Evolutionary conservation across 805 yeast species (phyloP).

Genomic region (Komagataella populi): DNA sequence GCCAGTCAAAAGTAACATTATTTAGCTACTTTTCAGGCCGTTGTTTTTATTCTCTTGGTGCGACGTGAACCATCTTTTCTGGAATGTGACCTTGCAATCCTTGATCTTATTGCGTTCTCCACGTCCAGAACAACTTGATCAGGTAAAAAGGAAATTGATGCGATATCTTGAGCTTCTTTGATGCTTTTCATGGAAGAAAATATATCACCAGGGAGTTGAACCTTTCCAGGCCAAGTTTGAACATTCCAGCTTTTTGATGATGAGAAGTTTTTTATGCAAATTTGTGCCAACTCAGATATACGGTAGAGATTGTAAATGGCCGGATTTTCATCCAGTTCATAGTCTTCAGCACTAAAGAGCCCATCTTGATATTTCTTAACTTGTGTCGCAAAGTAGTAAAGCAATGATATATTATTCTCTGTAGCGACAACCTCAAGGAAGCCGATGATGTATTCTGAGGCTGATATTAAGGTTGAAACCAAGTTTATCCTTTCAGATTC

Average conservation of each 20-base stretch:
- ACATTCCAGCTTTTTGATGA: slow-evolving; percentile 53
- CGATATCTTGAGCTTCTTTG: slow-evolving; percentile 41
- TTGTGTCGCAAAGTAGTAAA: slow-evolving; percentile 67
- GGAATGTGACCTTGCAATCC: slow-evolving; percentile 5
- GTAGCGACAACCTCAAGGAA: slow-evolving; percentile 47
- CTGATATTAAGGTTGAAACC: slow-evolving; percentile 24
- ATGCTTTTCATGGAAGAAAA: slow-evolving; percentile 47
- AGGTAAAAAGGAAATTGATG: slow-evolving; percentile 41
- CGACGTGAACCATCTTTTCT: neutral
- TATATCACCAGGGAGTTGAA: slow-evolving; percentile 56
- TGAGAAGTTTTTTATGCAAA: slow-evolving; percentile 44
- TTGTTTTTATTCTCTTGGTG: neutral
- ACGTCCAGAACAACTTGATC: slow-evolving; percentile 28
- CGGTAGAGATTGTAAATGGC: slow-evolving; percentile 35
- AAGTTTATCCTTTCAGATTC: neutral
- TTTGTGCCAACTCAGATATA: slow-evolving; percentile 62
- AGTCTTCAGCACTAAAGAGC: slow-evolving; percentile 20
- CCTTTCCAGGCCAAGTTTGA: slow-evolving; percentile 72
- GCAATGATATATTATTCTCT: slow-evolving; percentile 53
- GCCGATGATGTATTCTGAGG: slow-evolving; percentile 45
- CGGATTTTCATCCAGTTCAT: slow-evolving; percentile 9
- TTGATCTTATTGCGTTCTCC: slow-evolving; percentile 13
- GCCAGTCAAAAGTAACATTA: neutral
- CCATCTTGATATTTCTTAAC: slow-evolving; percentile 68
- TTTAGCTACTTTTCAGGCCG: neutral